A percentile compares a stretch with the other conserved stretches of the same genome.
phyloP scores from a whole-genome alignment of 2,329 filamentous ascomycete genomes.

The Colletotrichum godetiae region DNA sequence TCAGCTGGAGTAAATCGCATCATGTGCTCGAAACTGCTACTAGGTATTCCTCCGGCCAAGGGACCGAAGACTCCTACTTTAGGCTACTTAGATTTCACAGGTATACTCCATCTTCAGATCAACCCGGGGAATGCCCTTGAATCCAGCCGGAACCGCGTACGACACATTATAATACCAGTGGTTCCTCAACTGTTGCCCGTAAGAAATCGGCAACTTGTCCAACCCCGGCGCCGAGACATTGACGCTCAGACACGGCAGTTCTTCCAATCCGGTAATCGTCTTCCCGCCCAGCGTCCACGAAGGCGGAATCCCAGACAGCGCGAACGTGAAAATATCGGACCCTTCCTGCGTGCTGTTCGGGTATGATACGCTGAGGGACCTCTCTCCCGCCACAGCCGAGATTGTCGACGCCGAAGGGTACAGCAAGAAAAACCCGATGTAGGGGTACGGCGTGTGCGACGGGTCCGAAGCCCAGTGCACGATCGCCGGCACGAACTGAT shows the following conservation, averaged over 20 bases:
- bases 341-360: conserved; percentile 53
- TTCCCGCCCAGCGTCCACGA: conserved; percentile 49
- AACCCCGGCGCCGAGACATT: conserved; percentile 51
- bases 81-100: conserved; percentile 27
- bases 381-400: conserved; percentile 49
- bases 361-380: conserved; percentile 48
- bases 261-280: conserved; percentile 45
- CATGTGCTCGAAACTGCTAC: not conserved
- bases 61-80: not conserved
- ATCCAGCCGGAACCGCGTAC: conserved; percentile 53
- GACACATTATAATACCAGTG: conserved; percentile 59
- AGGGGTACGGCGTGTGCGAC: conserved; percentile 50
- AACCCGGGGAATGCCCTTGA: conserved; percentile 51
- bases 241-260: conserved; percentile 52
- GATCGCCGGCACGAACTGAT: conserved; percentile 57
- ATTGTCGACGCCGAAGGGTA: conserved; percentile 57
- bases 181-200: conserved; percentile 50
- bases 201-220: conserved; percentile 47
- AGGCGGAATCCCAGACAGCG: conserved; percentile 51
- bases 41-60: not conserved
- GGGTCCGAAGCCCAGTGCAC: conserved; percentile 58
- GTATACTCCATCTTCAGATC: conserved; percentile 47
- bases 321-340: conserved; percentile 52
- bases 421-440: conserved; percentile 52
- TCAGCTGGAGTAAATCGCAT: too few species aligned